A percentile compares a stretch with the other conserved stretches of the same genome.
phyloP scores from a whole-genome alignment of 176 grass and related monocot species.

The Pontederia crassipes region DNA sequence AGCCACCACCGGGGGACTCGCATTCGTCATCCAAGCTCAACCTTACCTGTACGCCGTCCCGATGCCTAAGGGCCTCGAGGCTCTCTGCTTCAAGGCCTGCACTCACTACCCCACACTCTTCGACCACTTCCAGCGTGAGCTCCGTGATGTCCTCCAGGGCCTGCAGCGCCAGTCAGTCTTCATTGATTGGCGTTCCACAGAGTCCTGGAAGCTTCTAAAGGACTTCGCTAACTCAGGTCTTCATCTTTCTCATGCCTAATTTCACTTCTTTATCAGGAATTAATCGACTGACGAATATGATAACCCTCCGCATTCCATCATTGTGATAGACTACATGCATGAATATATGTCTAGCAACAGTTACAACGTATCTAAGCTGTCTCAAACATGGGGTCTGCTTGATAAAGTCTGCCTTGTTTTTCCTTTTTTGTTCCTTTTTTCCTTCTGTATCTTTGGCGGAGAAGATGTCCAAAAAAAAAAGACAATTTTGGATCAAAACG shows the following conservation, averaged over 20 bases:
- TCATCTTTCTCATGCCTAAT: background rate
- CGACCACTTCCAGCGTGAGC: conserved; percentile 89
- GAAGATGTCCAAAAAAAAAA: no score
- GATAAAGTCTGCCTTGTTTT: no score
- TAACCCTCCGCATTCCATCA: no score
- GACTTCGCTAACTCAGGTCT: conserved; percentile 62
- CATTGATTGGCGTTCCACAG: conserved; percentile 33
- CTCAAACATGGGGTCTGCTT: no score
- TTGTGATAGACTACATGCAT: no score
- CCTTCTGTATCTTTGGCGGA: no score
- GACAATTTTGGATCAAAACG: no score
- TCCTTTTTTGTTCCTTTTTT: no score
- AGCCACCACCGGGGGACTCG: conserved; percentile 28
- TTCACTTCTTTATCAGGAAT: background rate
- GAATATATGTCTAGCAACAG: no score
- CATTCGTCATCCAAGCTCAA: conserved; percentile 78
- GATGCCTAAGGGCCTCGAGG: conserved; percentile 82
- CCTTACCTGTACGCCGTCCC: conserved; percentile 61
- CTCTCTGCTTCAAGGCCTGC: conserved; percentile 88
- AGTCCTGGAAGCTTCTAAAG: conserved; percentile 72
- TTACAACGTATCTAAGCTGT: no score
- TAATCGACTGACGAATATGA: no score
- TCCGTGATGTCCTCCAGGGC: conserved; percentile 42
- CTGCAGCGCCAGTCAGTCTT: conserved; percentile 40
- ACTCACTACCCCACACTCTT: conserved; percentile 88